Conservation (phyloP, 1,284 basidiomycete species). For the Pyrrhoderma noxium region DNA sequence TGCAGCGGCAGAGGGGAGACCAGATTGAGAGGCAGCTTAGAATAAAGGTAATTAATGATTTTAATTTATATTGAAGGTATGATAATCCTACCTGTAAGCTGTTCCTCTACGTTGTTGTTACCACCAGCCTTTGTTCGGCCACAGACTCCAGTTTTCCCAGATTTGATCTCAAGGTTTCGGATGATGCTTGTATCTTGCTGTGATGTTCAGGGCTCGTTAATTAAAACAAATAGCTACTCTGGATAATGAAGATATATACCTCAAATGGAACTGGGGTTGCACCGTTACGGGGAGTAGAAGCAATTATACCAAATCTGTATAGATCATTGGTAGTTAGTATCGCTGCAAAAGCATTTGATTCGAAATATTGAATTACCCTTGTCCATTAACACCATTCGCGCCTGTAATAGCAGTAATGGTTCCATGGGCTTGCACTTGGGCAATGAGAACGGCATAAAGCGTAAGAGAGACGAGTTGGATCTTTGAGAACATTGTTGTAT, state of each 20-base stretch:
- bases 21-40: conserved; percentile 20
- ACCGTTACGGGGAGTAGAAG: conserved; percentile 24
- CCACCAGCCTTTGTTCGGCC: conserved; percentile 22
- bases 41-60: background rate
- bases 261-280: conserved; percentile 21
- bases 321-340: background rate
- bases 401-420: conserved; percentile 21
- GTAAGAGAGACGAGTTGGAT: conserved; percentile 5
- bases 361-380: conserved; percentile 8
- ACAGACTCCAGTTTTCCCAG: conserved; percentile 22
- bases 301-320: conserved; percentile 21
- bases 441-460: conserved; percentile 15
- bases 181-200: conserved; percentile 24
- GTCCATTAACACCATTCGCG: conserved; percentile 21
- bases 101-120: conserved; percentile 21
- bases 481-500: conserved; percentile 14
- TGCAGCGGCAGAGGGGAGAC: conserved; percentile 19
- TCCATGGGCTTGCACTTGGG: conserved; percentile 20
- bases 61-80: background rate
- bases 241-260: conserved; percentile 3
- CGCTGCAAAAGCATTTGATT: conserved; percentile 12
- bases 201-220: background rate
- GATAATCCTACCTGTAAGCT: conserved; percentile 18
- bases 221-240: background rate
- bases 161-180: conserved; percentile 21